Evolutionary conservation across 2,329 filamentous ascomycete genomes (phyloP).

Genomic region (Ophiosphaerella narmari): DNA sequence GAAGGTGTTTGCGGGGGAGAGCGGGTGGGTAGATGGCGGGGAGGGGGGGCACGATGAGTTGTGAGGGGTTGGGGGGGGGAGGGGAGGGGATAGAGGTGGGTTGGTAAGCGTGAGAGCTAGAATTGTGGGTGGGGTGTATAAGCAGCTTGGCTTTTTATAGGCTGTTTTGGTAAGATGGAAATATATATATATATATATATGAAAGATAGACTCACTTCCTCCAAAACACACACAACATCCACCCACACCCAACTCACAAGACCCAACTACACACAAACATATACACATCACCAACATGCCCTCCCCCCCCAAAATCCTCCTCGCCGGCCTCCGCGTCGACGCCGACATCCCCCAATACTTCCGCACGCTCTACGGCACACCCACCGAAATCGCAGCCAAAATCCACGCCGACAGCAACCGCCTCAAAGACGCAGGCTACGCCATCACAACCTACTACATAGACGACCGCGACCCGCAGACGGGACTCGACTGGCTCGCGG

Average conservation of each 20-base stretch:
- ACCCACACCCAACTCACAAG: too few relatives aligned
- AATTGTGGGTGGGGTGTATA: too few relatives aligned
- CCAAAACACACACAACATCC: too few relatives aligned
- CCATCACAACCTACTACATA: constrained; percentile 7
- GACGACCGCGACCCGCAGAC: constrained; percentile 1
- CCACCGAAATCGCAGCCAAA: constrained; percentile 9
- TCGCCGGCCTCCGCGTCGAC: constrained; percentile 2
- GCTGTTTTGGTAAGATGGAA: too few relatives aligned
- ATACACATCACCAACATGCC: background rate
- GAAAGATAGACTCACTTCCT: too few relatives aligned
- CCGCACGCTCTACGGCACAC: constrained; percentile 10
- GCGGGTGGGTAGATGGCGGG: background rate
- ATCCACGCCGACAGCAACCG: constrained; percentile 8
- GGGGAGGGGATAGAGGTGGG: too few relatives aligned
- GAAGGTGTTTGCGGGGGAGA: constrained; percentile 22
- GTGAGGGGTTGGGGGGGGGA: too few relatives aligned
- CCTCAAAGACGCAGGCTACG: constrained; percentile 6
- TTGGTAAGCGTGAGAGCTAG: too few relatives aligned
- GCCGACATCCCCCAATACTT: constrained; percentile 5
- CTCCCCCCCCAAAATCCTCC: constrained; percentile 4
- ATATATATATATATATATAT: too few relatives aligned
- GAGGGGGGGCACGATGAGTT: constrained; percentile 15
- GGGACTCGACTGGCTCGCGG: constrained; percentile 5
- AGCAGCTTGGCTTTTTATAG: too few relatives aligned
- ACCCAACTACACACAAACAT: too few relatives aligned